Conservation (phyloP, 768 basidiomycete genomes). For the Termitomyces eurrhizus region DNA sequence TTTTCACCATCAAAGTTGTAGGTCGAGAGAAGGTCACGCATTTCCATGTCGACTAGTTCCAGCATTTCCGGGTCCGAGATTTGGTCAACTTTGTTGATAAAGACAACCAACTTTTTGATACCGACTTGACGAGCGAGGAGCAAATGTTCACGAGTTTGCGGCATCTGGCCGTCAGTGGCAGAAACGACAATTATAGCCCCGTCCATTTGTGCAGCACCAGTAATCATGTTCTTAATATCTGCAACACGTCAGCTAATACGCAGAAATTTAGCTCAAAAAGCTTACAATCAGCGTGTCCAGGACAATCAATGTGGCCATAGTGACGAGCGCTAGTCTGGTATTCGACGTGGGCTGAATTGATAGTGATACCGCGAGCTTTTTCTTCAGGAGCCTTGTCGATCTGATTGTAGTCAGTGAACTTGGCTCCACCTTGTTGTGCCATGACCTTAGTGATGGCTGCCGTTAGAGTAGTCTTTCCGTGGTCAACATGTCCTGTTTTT, state of each 20-base stretch:
- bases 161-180: constrained; percentile 99
- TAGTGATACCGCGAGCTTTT: constrained; percentile 99
- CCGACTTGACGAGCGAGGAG: constrained; percentile 98
- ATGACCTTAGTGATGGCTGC: constrained; percentile 95
- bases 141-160: constrained; percentile 97
- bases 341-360: constrained; percentile 98
- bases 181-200: constrained; percentile 95
- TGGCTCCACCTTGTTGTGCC: constrained; percentile 67
- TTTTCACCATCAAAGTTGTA: constrained; percentile 98
- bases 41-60: constrained; percentile 99
- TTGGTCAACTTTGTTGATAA: constrained; percentile 99
- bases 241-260: constrained; percentile 12
- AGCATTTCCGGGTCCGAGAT: constrained; percentile 98
- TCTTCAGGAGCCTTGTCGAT: constrained; percentile 99
- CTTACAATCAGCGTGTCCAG: constrained; percentile 92
- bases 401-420: constrained; percentile 93
- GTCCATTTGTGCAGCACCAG: constrained; percentile 98
- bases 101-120: constrained; percentile 95
- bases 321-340: constrained; percentile 90
- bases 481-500: constrained; percentile 83
- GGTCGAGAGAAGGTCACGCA: constrained; percentile 87
- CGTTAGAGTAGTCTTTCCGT: constrained; percentile 97
- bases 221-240: constrained; percentile 99
- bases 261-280: constrained; percentile 4
- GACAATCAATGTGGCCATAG: constrained; percentile 98